These are phyloP conservation scores for Teunomyces aglyptinius DNA, from an alignment of 805 yeast genomes.

Conservation along the genomic window DNA sequence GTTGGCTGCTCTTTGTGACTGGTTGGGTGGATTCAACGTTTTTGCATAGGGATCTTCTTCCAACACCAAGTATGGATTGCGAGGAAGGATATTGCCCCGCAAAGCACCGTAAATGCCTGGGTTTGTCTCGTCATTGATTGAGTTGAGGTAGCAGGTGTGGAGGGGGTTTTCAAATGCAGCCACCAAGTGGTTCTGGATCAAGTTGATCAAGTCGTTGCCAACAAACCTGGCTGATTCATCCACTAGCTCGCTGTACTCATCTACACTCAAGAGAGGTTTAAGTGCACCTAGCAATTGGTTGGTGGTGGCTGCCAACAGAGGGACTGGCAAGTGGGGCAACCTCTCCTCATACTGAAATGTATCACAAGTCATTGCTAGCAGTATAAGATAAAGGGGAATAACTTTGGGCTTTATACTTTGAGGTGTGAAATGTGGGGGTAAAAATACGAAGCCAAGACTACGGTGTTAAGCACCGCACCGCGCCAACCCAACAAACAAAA, in stretches of 20 bases:
- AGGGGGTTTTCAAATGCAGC: constrained; percentile 45
- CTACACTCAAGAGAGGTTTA: constrained; percentile 56
- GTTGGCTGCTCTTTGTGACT: constrained; percentile 66
- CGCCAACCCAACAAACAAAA: not conserved
- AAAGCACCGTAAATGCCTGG: constrained; percentile 63
- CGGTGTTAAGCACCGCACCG: not conserved
- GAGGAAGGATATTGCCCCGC: constrained; percentile 66
- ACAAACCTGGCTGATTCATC: constrained; percentile 46
- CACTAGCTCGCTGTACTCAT: constrained; percentile 48
- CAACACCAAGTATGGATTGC: constrained; percentile 72
- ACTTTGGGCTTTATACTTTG: not conserved
- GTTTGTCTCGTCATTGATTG: constrained; percentile 46
- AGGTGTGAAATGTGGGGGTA: constrained; percentile 5
- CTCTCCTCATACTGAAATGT: constrained; percentile 42
- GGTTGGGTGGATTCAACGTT: constrained; percentile 58
- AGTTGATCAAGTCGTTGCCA: constrained; percentile 37
- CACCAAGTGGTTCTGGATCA: constrained; percentile 54
- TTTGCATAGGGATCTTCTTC: constrained; percentile 70
- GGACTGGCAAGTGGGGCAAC: constrained; percentile 64
- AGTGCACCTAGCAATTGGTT: constrained; percentile 54
- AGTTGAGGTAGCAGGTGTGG: constrained; percentile 51
- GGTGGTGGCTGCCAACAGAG: constrained; percentile 50
- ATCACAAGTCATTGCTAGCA: constrained; percentile 6
- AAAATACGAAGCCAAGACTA: not conserved
- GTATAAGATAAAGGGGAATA: not conserved